A percentile compares a stretch with the other conserved stretches of the same genome.
Conservation (phyloP, 257 asterid species). For the Apocynum venetum region DNA sequence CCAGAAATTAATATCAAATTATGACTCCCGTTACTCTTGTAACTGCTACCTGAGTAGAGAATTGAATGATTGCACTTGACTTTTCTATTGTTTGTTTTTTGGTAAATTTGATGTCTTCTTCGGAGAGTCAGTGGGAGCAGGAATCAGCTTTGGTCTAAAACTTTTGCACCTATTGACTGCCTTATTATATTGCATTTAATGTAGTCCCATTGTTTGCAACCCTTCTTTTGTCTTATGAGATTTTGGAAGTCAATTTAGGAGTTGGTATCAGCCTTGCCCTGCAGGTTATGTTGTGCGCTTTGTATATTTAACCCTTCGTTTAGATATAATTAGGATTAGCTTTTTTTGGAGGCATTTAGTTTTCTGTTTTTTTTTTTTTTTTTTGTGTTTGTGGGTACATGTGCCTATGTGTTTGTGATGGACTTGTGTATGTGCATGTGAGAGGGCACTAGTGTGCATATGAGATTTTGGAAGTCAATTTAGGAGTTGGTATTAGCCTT, state of each 20-base stretch:
- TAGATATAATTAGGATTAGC: neutral
- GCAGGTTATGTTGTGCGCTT: neutral
- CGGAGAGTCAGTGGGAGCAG: neutral
- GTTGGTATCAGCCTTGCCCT: neutral
- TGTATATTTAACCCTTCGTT: neutral
- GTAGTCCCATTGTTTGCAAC: neutral
- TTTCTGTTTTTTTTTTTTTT: too few species aligned
- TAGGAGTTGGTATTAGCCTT: neutral
- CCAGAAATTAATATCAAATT: neutral
- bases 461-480: neutral
- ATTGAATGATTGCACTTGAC: neutral
- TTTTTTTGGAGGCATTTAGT: too few species aligned
- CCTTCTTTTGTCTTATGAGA: neutral
- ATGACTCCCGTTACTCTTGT: neutral
- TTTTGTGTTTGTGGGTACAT: neutral
- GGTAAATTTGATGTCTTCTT: constrained; percentile 1
- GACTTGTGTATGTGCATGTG: neutral
- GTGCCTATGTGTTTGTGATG: neutral
- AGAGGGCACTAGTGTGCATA: too few species aligned
- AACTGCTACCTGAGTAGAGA: neutral
- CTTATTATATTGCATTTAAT: neutral
- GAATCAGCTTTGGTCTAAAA: neutral
- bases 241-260: neutral
- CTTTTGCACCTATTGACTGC: neutral
- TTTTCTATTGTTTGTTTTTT: neutral